Evolutionary conservation across 2,329 filamentous ascomycete species (phyloP).

Genomic region (Aspergillus sp.): DNA sequence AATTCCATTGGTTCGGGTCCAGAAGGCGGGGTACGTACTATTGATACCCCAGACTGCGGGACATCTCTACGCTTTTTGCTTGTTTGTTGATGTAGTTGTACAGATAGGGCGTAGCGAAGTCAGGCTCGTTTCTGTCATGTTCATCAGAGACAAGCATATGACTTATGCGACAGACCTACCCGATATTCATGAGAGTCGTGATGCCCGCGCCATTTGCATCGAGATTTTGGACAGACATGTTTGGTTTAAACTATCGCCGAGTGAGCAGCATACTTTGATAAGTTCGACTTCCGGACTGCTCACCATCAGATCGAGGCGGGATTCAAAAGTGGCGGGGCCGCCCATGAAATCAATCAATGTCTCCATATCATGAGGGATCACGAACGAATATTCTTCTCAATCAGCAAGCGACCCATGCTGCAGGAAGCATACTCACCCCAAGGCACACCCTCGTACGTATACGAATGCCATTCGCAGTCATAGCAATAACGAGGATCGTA

Average conservation of each 20-base stretch:
- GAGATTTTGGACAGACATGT: constrained; percentile 27
- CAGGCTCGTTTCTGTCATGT: constrained; percentile 59
- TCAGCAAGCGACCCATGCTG: background rate
- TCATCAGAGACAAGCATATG: background rate
- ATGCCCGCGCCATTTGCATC: constrained; percentile 32
- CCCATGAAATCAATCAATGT: constrained; percentile 55
- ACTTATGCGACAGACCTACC: constrained; percentile 13
- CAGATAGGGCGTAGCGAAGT: constrained; percentile 66
- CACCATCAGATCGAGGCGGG: constrained; percentile 57
- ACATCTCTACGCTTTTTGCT: constrained; percentile 60
- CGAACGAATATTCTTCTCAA: constrained; percentile 58
- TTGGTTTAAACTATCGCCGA: constrained; percentile 43
- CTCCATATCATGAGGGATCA: constrained; percentile 64
- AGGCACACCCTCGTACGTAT: constrained; percentile 60
- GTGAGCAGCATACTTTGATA: background rate
- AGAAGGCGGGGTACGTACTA: constrained; percentile 35
- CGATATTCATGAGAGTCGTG: constrained; percentile 58
- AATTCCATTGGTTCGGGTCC: background rate
- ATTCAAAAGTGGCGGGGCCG: constrained; percentile 54
- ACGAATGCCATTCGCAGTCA: constrained; percentile 65
- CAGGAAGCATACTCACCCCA: constrained; percentile 43
- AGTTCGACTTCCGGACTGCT: background rate
- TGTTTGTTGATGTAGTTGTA: constrained; percentile 69
- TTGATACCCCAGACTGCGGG: constrained; percentile 57
- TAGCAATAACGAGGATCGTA: constrained; percentile 56